A percentile compares a stretch with the other conserved stretches of the same genome.
Evolutionary conservation across 805 yeast species (phyloP).

Genomic region (Lipomyces orientalis): DNA sequence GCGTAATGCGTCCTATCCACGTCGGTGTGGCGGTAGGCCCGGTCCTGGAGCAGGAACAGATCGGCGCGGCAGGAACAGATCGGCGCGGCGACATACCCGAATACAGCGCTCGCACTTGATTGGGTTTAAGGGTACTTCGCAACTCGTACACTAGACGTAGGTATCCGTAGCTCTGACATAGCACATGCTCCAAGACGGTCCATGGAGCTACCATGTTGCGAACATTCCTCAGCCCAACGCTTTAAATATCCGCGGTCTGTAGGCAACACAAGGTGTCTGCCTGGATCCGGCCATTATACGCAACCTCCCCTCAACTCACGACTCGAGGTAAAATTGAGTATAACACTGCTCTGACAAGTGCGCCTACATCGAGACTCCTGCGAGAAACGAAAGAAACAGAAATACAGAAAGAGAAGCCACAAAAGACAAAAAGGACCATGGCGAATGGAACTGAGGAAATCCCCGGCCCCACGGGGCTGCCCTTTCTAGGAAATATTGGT

Average conservation of each 20-base stretch:
- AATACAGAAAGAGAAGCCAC: neutral
- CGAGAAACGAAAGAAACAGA: conserved; percentile 5
- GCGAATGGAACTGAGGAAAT: conserved; percentile 7
- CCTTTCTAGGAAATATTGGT: conserved; percentile 6
- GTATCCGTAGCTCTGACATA: conserved; percentile 1
- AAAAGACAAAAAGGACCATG: neutral
- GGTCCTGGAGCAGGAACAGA: conserved; percentile 2
- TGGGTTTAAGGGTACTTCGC: neutral
- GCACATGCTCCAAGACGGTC: neutral
- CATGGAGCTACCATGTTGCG: no score
- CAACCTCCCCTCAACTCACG: conserved; percentile 3
- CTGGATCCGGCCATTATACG: conserved; percentile 4
- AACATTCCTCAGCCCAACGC: neutral
- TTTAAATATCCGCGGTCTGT: conserved; percentile 2
- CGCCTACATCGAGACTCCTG: conserved; percentile 7
- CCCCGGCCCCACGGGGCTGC: conserved; percentile 8
- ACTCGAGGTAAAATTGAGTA: conserved; percentile 5
- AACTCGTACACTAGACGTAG: conserved; percentile 5
- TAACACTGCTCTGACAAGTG: neutral
- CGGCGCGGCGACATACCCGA: neutral
- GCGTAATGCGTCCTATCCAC: conserved; percentile 7
- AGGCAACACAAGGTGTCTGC: conserved; percentile 7
- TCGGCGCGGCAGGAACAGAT: no score
- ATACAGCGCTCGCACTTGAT: conserved; percentile 6
- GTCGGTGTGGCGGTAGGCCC: conserved; percentile 1